Base-by-base conservation (phyloP, 768 basidiomycete genomes). In the Rhizopogon vinicolor region DNA sequence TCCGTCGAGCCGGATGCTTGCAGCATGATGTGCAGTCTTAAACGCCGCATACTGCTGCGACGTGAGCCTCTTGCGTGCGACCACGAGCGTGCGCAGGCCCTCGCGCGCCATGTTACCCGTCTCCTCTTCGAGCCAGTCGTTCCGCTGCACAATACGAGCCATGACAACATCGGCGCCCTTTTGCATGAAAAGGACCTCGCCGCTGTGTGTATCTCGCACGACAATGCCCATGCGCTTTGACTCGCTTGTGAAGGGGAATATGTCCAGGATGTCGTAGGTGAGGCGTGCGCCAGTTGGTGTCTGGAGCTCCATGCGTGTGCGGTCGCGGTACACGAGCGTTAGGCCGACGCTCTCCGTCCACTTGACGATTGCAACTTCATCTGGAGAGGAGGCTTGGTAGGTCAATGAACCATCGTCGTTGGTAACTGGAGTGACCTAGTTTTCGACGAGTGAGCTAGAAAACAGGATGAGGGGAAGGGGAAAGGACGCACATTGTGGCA, bases 91-190 rank as follows among this genome's bases (percentile, higher is more conserved):
- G 10, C 97, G 81, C 51, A 99, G 68, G 1, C 97, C 97, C 63
- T 99, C 97, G 14, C 96, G 78, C 1, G 96, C 96, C 96, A 99
- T 98, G 67, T 99, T 98, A 9, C 87, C 95, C 7, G 91, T 93
- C 72, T 99, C 97, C 67, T 99, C 97, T 63, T 99, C 97, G 1
- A 99, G 78, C 97, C 97, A 98, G 71, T 98, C 97, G 68, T 98
- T 98, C 63, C 89, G 84, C 66, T 92, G 93, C 37, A 98, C 96
- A 51, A 99, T 93, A 63, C 80, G 83, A 25, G 87, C 79, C 97
- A 99, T 98, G 41, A 98, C 92, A n/a, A 95, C 93, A 66, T 99
- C 97, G 0, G 96, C 97, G 25, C 97, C 97, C 68, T 99, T 99
- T 66, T 98, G 93, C 56, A 94, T 74, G 72, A 99, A 99, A 9